Evolutionary conservation across 805 yeast genomes (phyloP).

Genomic region (Wickerhamomyces alni): DNA sequence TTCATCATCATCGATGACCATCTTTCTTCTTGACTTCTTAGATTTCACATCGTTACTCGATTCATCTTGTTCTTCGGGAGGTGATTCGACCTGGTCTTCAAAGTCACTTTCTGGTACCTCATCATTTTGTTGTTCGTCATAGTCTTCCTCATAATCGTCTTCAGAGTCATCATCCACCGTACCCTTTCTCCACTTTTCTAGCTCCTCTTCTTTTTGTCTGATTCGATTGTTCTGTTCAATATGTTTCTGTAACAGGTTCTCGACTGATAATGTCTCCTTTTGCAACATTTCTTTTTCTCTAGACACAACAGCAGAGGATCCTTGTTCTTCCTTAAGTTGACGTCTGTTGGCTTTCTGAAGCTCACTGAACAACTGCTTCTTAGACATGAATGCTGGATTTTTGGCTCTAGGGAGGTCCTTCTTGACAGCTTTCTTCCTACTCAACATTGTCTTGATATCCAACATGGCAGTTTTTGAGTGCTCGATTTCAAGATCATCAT

Average conservation of each 20-base stretch:
- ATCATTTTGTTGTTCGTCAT: conserved; percentile 5
- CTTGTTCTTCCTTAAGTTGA: conserved; percentile 46
- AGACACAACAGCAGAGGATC: conserved; percentile 38
- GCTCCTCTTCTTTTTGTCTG: conserved; percentile 29
- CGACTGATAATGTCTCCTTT: conserved; percentile 17
- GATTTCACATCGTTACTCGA: conserved; percentile 1
- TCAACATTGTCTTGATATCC: conserved; percentile 29
- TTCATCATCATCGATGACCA: conserved; percentile 16
- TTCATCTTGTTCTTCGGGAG: conserved; percentile 8
- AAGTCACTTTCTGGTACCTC: conserved; percentile 19
- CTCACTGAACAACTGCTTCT: conserved; percentile 27
- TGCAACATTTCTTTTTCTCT: conserved; percentile 24
- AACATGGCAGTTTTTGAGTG: conserved; percentile 29
- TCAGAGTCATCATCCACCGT: conserved; percentile 6
- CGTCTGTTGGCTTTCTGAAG: conserved; percentile 39
- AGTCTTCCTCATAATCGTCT: conserved; percentile 5
- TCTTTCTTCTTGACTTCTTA: conserved; percentile 12
- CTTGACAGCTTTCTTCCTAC: conserved; percentile 19
- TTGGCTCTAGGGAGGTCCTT: conserved; percentile 6
- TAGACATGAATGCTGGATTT: conserved; percentile 13
- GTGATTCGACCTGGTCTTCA: neutral
- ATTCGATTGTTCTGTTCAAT: conserved; percentile 16
- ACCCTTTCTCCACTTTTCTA: conserved; percentile 18
- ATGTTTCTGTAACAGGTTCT: conserved; percentile 17
- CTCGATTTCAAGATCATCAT: conserved; percentile 16